Conservation (phyloP, 371 early-diverging fungal genomes). For the Mucor ambiguus region DNA sequence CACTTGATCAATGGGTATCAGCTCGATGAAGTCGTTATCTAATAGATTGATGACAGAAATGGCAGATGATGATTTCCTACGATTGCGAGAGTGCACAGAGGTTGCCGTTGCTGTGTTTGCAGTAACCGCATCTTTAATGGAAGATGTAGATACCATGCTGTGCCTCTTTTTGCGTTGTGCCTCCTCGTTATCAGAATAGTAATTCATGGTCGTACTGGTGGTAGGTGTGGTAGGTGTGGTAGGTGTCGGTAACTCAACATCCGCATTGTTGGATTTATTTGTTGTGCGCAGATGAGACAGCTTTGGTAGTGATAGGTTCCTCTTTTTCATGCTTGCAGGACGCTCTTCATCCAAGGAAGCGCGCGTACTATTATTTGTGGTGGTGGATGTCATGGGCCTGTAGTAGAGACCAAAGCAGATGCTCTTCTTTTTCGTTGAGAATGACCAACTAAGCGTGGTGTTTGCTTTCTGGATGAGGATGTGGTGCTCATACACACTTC, state of each 20-base stretch:
- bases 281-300: background rate
- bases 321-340: background rate
- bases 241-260: conserved; percentile 2
- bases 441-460: conserved; percentile 83
- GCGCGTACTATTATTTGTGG: background rate
- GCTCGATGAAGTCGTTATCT: conserved; percentile 21
- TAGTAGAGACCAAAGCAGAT: conserved; percentile 84
- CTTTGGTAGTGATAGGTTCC: conserved; percentile 5
- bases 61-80: conserved; percentile 15
- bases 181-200: conserved; percentile 5
- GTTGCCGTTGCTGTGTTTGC: background rate
- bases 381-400: background rate
- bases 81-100: background rate
- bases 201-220: background rate
- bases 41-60: conserved; percentile 16
- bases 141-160: background rate
- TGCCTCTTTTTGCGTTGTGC: background rate
- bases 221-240: too few relatives aligned
- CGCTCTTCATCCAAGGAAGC: conserved; percentile 8
- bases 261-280: background rate
- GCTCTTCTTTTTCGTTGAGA: conserved; percentile 83
- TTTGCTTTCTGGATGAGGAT: conserved; percentile 67
- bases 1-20: conserved; percentile 24
- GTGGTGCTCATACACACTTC: conserved; percentile 80
- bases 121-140: background rate